Percentiles rank a stretch among this genome's conserved stretches.
phyloP scores from a whole-genome alignment of 139 green algal species.

The Chlorella sp. region DNA sequence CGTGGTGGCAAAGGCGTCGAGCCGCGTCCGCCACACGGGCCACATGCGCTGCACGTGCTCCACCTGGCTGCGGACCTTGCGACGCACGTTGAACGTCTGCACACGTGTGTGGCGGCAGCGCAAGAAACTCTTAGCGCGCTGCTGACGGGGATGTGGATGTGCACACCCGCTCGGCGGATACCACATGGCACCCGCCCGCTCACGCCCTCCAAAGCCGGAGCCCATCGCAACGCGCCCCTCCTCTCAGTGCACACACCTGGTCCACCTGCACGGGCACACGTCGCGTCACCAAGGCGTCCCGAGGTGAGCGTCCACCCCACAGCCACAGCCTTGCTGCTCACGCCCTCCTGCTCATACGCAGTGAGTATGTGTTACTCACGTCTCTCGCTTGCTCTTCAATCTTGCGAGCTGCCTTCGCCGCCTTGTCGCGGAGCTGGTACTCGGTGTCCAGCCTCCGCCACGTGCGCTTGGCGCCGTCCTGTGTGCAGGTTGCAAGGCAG shows the following conservation, averaged over 20 bases:
- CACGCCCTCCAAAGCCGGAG: too few relatives aligned
- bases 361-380: neutral
- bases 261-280: too few relatives aligned
- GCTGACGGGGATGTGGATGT: too few relatives aligned
- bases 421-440: neutral
- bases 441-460: neutral
- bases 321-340: neutral
- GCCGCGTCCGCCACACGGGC: neutral
- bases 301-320: too few relatives aligned
- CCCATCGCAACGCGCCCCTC: too few relatives aligned
- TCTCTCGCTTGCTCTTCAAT: neutral
- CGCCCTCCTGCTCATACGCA: neutral
- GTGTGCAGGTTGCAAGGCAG: neutral
- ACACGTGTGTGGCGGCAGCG: too few relatives aligned
- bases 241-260: too few relatives aligned
- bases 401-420: neutral
- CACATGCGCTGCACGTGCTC: constrained; percentile 7
- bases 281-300: too few relatives aligned
- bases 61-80: neutral
- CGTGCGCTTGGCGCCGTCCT: neutral
- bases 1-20: constrained; percentile 1
- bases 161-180: too few relatives aligned
- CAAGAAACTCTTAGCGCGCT: too few relatives aligned
- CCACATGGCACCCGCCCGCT: too few relatives aligned
- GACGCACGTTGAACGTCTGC: constrained; percentile 4